Base-by-base conservation (phyloP, 2,329 filamentous ascomycete genomes). In the Diaporthe caulivora region DNA sequence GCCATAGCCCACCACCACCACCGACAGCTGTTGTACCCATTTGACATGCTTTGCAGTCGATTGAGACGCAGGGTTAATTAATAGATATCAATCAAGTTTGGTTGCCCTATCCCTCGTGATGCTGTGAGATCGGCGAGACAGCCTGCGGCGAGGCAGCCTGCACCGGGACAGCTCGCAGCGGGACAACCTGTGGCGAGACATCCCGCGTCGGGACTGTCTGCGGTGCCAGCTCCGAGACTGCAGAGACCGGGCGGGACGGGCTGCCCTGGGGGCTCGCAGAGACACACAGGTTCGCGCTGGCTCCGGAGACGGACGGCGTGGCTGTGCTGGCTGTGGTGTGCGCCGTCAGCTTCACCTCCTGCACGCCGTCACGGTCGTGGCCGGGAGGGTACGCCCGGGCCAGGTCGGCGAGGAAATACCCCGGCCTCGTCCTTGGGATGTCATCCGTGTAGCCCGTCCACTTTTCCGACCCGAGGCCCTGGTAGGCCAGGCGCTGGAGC, bases 401-500 rank as follows among this genome's bases (percentile, higher is more conserved):
- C n/a, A 68, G 64, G 11, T 68, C 64, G 0, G 64, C 47, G 9
- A 54, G 47, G 31, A 68, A 54, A 13, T 54, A 49, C 7, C 69
- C 44, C 31, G 69, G 42, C n/a, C 55, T n/a, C n/a, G 69, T 71
- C 21, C 11, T 62, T 31, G 69, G 69, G 3, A 71, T n/a, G 24
- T 49, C 55, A 3, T 53, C 54, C 1, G 69, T 64, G 18, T 44
- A 57, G 29, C 51, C 18, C 9, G 53, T 10, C 69, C 69, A 71
- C 2, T 47, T 64, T 15, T 60, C 69, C 15, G 44, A 62, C 29
- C 69, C 69, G 10, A 71, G 31, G 13, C 55, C 69, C 6, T 71
- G 53, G 6, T 71, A 60, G 15, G 69, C 69, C 4, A 71, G 69
- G 0, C 69, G 69, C 26, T 71, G 69, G 3, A 71, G 53, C 9